phyloP scores from a whole-genome alignment of 169 alveolate species.

The Plasmodium coatneyi region DNA sequence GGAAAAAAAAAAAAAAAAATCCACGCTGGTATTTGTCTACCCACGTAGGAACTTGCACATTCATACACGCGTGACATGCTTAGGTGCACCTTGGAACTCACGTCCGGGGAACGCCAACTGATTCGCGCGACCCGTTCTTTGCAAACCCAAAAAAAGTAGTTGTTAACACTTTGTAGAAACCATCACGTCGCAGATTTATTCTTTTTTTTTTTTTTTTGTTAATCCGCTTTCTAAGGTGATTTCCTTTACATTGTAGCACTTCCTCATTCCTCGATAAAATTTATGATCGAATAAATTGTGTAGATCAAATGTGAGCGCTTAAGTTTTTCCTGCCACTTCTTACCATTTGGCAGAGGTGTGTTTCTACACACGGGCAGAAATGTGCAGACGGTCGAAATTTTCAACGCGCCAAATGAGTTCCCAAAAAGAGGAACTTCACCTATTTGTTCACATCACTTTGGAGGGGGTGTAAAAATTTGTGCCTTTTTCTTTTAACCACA shows the following conservation, averaged over 20 bases:
- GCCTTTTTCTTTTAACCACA: neutral
- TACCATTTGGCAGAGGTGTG: neutral
- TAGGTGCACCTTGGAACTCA: neutral
- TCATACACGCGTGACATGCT: neutral
- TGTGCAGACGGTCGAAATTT: neutral
- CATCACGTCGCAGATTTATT: neutral
- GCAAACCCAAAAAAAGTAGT: neutral
- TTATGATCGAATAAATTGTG: neutral
- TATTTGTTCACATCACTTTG: neutral
- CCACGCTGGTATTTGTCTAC: neutral
- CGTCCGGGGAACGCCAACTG: neutral
- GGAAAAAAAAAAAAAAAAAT: neutral
- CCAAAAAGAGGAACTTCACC: neutral
- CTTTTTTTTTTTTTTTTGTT: neutral
- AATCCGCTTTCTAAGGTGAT: neutral
- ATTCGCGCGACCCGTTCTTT: neutral
- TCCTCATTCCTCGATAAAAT: neutral
- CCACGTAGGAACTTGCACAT: neutral
- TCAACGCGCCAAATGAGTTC: neutral
- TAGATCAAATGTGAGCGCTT: neutral
- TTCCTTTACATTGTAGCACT: conserved; percentile 2
- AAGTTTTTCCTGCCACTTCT: neutral
- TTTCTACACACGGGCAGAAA: neutral
- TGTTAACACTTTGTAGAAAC: neutral
- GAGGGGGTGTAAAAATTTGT: neutral